Evolutionary conservation across 768 basidiomycete species (phyloP).

Genomic region (Auricularia sp.): DNA sequence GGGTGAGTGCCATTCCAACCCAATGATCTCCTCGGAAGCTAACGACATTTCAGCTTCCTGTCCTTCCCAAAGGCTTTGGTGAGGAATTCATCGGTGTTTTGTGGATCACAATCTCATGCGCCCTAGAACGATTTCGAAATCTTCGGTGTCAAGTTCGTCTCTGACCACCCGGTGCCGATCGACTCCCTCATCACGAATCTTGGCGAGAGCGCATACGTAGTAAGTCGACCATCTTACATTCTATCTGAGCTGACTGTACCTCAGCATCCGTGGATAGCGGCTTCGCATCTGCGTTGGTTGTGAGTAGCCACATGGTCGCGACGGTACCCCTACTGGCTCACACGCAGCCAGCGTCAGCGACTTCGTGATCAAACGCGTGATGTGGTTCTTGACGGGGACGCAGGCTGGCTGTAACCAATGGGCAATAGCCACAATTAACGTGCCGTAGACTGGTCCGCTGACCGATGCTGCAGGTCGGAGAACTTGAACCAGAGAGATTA

Average conservation of each 20-base stretch:
- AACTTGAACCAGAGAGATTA: conserved; percentile 41
- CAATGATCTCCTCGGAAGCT: not conserved
- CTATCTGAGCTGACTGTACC: not conserved
- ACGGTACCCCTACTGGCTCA: not conserved
- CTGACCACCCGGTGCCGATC: conserved; percentile 31
- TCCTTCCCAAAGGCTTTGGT: conserved; percentile 50
- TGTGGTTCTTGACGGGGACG: conserved; percentile 55
- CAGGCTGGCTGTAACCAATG: conserved; percentile 54
- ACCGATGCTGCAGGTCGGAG: conserved; percentile 33
- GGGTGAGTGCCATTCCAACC: conserved; percentile 24
- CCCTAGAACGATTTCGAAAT: conserved; percentile 44
- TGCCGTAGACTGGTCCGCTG: not conserved
- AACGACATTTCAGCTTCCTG: conserved; percentile 30
- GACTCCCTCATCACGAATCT: conserved; percentile 48
- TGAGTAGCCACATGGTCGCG: conserved; percentile 16
- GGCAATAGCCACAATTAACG: conserved; percentile 21
- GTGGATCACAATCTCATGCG: not conserved
- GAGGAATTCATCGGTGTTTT: conserved; percentile 4
- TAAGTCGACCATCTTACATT: conserved; percentile 17
- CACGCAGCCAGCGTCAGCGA: conserved; percentile 24
- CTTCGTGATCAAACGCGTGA: conserved; percentile 46
- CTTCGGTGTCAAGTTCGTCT: conserved; percentile 38
- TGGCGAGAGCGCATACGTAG: conserved; percentile 44
- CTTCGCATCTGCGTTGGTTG: conserved; percentile 49
- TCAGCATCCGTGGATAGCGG: conserved; percentile 53